Conservation (phyloP, 805 yeast species). For the Zygosaccharomyces rouxii region DNA sequence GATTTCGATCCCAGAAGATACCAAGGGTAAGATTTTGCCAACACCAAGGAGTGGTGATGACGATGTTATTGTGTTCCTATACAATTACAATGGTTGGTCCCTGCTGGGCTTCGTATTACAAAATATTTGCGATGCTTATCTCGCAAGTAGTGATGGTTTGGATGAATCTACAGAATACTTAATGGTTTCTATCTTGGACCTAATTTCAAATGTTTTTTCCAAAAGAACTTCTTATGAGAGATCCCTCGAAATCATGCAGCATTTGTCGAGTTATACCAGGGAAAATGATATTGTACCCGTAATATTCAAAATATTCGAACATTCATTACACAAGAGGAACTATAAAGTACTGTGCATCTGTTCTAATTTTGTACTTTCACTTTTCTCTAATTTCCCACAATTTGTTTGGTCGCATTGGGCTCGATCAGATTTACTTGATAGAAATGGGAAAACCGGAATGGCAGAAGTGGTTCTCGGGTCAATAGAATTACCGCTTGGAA, state of each 20-base stretch:
- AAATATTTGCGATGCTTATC: conserved; percentile 40
- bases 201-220: conserved; percentile 46
- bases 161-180: conserved; percentile 36
- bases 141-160: conserved; percentile 33
- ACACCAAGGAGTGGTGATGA: conserved; percentile 35
- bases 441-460: conserved; percentile 60
- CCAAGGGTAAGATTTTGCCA: conserved; percentile 69
- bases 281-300: conserved; percentile 60
- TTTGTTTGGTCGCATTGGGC: conserved; percentile 77
- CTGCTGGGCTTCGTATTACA: conserved; percentile 73
- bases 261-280: conserved; percentile 41
- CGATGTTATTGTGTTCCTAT: conserved; percentile 57
- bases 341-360: conserved; percentile 43
- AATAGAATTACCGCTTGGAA: conserved; percentile 65
- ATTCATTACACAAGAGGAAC: conserved; percentile 54
- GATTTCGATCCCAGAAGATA: conserved; percentile 47
- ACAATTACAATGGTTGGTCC: conserved; percentile 83
- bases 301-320: conserved; percentile 62
- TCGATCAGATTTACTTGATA: conserved; percentile 60
- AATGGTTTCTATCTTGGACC: conserved; percentile 46
- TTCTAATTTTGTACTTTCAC: conserved; percentile 46
- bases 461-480: conserved; percentile 61
- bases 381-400: conserved; percentile 48
- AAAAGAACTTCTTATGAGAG: conserved; percentile 37
- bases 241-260: conserved; percentile 39